These are phyloP conservation scores for Candida pseudoglaebosa DNA, from an alignment of 805 yeast genomes.

Conservation along the genomic window DNA sequence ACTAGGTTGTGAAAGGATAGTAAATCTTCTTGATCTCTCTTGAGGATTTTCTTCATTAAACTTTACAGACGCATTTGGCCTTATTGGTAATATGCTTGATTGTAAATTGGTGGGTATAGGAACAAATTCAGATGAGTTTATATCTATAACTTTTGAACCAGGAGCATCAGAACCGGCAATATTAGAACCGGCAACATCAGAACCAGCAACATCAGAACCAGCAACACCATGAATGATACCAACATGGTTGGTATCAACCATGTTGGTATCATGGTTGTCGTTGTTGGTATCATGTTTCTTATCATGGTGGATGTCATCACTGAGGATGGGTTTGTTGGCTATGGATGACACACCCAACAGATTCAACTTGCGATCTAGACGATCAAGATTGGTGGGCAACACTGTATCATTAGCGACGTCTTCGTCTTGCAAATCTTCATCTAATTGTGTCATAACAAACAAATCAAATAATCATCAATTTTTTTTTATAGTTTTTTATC, in stretches of 20 bases:
- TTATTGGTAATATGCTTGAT: neutral
- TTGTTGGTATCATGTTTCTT: neutral
- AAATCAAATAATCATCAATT: no score
- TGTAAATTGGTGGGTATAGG: constrained; percentile 3
- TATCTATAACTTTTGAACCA: neutral
- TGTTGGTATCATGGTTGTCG: neutral
- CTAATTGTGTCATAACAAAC: neutral
- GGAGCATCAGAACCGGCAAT: no score
- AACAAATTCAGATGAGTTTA: constrained; percentile 1
- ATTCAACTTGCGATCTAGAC: neutral
- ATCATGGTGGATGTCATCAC: no score
- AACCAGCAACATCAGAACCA: no score
- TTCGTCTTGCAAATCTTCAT: neutral
- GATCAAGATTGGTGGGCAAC: neutral
- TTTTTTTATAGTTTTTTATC: no score
- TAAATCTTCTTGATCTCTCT: constrained; percentile 38
- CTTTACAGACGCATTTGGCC: constrained; percentile 22
- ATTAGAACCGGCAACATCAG: no score
- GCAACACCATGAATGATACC: no score
- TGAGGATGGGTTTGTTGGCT: no score
- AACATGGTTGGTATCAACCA: neutral
- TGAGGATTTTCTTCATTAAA: constrained; percentile 32
- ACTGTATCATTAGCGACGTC: neutral
- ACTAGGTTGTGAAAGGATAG: constrained; percentile 43
- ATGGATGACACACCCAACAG: neutral